A percentile compares a stretch with the other conserved stretches of the same genome.
Evolutionary conservation across 179 eudicot species (phyloP).

Genomic region (Actinidia arguta): DNA sequence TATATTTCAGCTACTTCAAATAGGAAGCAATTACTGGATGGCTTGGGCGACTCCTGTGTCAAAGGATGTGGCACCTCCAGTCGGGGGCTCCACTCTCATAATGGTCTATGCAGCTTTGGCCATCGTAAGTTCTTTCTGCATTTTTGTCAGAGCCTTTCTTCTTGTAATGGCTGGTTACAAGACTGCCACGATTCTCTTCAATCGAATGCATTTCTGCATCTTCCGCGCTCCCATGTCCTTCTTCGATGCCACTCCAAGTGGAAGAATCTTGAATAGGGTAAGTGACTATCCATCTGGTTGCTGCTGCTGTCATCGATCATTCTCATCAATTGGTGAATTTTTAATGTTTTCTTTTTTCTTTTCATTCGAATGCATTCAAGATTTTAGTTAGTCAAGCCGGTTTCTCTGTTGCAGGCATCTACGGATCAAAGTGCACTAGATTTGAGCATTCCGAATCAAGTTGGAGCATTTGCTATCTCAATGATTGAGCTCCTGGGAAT

Average conservation of each 20-base stretch:
- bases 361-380: conserved; percentile 22
- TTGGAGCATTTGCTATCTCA: conserved; percentile 63
- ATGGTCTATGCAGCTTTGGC: conserved; percentile 74
- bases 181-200: conserved; percentile 63
- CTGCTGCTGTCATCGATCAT: not conserved
- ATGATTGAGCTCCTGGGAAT: conserved; percentile 80
- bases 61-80: conserved; percentile 51
- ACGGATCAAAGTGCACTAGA: conserved; percentile 87
- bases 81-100: conserved; percentile 62
- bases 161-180: conserved; percentile 46
- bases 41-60: conserved; percentile 97
- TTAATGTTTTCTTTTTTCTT: too few species aligned
- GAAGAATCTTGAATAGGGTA: conserved; percentile 71
- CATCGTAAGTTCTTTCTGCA: conserved; percentile 75
- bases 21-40: conserved; percentile 92
- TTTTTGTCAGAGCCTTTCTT: conserved; percentile 60
- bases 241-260: conserved; percentile 80
- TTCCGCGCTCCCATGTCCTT: conserved; percentile 83
- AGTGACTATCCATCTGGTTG: not conserved
- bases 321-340: not conserved
- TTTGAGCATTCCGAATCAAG: conserved; percentile 50
- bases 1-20: conserved; percentile 64
- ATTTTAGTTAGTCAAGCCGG: not conserved
- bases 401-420: conserved; percentile 65
- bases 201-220: conserved; percentile 65